These are phyloP conservation scores for Aureobasidium pullulans DNA, from an alignment of 2,329 filamentous ascomycete species.

Conservation along the genomic window DNA sequence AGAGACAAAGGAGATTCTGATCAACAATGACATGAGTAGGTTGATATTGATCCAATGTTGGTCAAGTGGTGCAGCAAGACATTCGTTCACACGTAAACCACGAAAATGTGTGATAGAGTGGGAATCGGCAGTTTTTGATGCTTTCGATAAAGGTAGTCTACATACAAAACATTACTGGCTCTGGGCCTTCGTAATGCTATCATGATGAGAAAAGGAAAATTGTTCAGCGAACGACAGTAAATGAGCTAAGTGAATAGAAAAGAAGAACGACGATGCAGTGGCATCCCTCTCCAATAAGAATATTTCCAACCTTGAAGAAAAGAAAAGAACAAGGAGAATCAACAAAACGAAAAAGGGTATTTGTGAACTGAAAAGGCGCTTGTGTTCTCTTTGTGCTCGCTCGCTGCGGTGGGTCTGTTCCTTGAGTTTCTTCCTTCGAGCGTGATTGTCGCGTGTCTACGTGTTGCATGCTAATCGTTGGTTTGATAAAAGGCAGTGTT, in stretches of 20 bases:
- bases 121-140: not conserved
- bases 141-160: not conserved
- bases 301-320: not conserved
- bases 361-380: not conserved
- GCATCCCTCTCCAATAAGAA: not conserved
- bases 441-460: not conserved
- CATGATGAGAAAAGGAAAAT: not conserved
- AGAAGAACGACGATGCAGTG: not conserved
- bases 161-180: slow-evolving; percentile 12
- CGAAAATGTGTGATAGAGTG: not conserved
- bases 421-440: not conserved
- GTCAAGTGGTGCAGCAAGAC: not conserved
- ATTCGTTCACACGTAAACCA: not conserved
- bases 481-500: not conserved
- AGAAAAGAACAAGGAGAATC: slow-evolving; percentile 3
- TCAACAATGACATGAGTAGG: not conserved
- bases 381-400: not conserved
- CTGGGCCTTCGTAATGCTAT: slow-evolving; percentile 10
- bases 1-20: not conserved
- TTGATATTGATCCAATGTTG: not conserved
- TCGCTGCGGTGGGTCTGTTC: not conserved
- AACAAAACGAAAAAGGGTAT: slow-evolving; percentile 4
- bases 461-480: not conserved
- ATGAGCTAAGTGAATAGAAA: not conserved
- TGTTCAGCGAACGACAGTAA: not conserved